Evolutionary conservation across 2,329 filamentous ascomycete genomes (phyloP).

Genomic region (Cladosporium phlei): DNA sequence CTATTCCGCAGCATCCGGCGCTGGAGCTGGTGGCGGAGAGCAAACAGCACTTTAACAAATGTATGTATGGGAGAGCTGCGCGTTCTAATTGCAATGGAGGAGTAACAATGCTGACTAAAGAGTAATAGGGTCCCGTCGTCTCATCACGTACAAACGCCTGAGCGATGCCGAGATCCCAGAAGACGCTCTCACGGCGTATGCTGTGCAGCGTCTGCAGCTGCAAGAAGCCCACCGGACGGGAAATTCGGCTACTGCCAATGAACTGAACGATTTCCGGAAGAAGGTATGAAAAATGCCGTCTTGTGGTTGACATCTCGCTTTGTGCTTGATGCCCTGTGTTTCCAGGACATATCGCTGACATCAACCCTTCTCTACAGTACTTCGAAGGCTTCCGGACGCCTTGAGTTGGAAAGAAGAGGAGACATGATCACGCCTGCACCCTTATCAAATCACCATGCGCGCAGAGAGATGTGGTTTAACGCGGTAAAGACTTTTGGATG

Average conservation of each 20-base stretch:
- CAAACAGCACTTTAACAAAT: slow-evolving; percentile 84
- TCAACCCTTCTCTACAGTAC: slow-evolving; percentile 21
- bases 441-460: no score
- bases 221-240: slow-evolving; percentile 30
- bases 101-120: neutral
- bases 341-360: neutral
- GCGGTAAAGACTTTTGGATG: no score
- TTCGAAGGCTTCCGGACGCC: slow-evolving; percentile 32
- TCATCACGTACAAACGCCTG: slow-evolving; percentile 79
- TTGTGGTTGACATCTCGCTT: neutral
- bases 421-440: no score
- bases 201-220: slow-evolving; percentile 17
- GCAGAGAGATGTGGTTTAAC: no score
- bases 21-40: slow-evolving; percentile 71
- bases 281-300: slow-evolving; percentile 34
- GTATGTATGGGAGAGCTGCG: no score
- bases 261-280: slow-evolving; percentile 63
- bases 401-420: neutral
- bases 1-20: slow-evolving; percentile 69
- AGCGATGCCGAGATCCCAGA: slow-evolving; percentile 51
- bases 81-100: no score
- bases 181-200: slow-evolving; percentile 25
- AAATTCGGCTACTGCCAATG: slow-evolving; percentile 54
- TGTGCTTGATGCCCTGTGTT: neutral
- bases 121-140: slow-evolving; percentile 69